Percentiles rank a stretch among this genome's conserved stretches.
phyloP scores from a whole-genome alignment of 768 basidiomycete species.

The Paxillus ammoniavirescens region DNA sequence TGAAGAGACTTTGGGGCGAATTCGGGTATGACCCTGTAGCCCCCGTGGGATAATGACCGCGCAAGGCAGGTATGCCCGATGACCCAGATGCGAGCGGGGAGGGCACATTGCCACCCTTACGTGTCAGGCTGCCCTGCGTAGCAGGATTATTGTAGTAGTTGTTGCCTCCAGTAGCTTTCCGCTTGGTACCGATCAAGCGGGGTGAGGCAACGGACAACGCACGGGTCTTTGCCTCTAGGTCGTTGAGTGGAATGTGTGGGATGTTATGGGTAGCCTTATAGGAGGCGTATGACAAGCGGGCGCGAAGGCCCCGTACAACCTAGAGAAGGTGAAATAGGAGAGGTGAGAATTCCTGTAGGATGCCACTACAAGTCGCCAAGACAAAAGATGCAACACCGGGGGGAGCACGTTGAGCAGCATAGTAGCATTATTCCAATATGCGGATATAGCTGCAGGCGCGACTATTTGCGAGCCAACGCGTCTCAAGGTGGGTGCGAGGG shows the following conservation, averaged over 20 bases:
- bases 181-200: conserved; percentile 59
- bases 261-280: conserved; percentile 81
- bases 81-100: conserved; percentile 30
- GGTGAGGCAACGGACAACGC: conserved; percentile 43
- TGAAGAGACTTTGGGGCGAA: conserved; percentile 61
- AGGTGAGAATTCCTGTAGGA: conserved; percentile 17
- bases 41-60: conserved; percentile 42
- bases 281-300: conserved; percentile 79
- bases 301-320: conserved; percentile 79
- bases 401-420: conserved; percentile 1
- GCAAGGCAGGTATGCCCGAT: conserved; percentile 33
- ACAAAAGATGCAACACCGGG: conserved; percentile 4
- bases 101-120: conserved; percentile 47
- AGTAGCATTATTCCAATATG: conserved; percentile 4
- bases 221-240: conserved; percentile 64
- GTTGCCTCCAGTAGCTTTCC: conserved; percentile 42
- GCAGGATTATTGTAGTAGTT: conserved; percentile 53
- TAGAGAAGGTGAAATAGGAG: conserved; percentile 38
- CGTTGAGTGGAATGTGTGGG: conserved; percentile 60
- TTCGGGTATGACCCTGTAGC: conserved; percentile 35
- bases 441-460: conserved; percentile 18
- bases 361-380: conserved; percentile 5
- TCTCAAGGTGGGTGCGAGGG: conserved; percentile 31
- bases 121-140: conserved; percentile 41
- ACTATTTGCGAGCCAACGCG: conserved; percentile 43